These are phyloP conservation scores for Neurospora tetraspora DNA, from an alignment of 495 filamentous ascomycete species.

Conservation along the genomic window DNA sequence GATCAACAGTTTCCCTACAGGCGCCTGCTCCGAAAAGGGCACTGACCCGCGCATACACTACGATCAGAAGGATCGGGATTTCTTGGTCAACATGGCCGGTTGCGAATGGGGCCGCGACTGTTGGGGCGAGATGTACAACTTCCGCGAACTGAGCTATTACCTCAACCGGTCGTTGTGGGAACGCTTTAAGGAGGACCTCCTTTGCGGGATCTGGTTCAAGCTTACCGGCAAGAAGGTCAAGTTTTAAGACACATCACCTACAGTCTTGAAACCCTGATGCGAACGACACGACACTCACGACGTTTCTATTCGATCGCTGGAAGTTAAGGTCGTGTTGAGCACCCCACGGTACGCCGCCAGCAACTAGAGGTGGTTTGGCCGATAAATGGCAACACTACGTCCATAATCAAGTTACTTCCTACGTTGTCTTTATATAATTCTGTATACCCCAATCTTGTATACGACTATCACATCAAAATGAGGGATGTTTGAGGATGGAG, in stretches of 20 bases:
- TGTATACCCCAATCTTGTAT: not conserved
- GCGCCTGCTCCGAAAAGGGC: constrained; percentile 69
- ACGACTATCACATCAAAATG: not conserved
- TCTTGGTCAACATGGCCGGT: constrained; percentile 98
- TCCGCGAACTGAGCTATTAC: constrained; percentile 75
- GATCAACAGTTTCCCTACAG: constrained; percentile 88
- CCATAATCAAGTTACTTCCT: not conserved
- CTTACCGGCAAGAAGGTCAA: constrained; percentile 46
- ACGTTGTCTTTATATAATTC: not conserved
- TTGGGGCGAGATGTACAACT: constrained; percentile 95
- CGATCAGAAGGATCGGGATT: constrained; percentile 72
- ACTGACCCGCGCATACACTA: constrained; percentile 77
- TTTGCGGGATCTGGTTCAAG: constrained; percentile 44
- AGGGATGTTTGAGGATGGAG: not conserved
- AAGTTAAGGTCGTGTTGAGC: not conserved
- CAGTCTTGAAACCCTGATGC: not conserved
- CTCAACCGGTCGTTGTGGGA: constrained; percentile 78
- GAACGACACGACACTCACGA: constrained; percentile 10
- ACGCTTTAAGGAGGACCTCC: constrained; percentile 50
- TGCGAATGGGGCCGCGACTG: constrained; percentile 96
- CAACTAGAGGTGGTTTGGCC: not conserved
- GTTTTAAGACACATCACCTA: constrained; percentile 16
- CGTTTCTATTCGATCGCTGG: not conserved
- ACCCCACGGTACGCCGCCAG: not conserved
- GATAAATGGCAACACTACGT: not conserved